These are phyloP conservation scores for Capronia americana DNA, from an alignment of 2,329 filamentous ascomycete genomes.

Conservation along the genomic window DNA sequence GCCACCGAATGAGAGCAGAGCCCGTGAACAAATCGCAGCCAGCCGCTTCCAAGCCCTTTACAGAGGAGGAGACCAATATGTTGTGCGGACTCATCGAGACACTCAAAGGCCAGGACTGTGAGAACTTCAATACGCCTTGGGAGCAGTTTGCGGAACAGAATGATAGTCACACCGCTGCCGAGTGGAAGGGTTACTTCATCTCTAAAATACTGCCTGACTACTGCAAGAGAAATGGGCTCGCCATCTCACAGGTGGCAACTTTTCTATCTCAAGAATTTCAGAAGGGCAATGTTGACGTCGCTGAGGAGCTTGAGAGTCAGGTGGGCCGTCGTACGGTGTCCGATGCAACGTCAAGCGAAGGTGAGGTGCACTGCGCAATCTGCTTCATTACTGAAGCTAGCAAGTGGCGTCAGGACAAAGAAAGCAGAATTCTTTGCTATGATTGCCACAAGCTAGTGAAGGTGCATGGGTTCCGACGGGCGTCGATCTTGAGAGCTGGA, in stretches of 20 bases:
- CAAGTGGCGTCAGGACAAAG: slow-evolving; percentile 21
- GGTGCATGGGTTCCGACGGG: slow-evolving; percentile 19
- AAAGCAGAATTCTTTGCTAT: slow-evolving; percentile 23
- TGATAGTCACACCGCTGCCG: slow-evolving; percentile 27
- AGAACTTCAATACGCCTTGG: slow-evolving; percentile 39
- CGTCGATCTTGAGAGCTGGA: slow-evolving; percentile 13
- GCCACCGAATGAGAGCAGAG: background rate
- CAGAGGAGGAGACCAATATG: slow-evolving; percentile 35
- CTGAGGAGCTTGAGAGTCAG: background rate
- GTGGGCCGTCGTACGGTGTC: background rate
- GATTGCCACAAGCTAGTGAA: slow-evolving; percentile 27
- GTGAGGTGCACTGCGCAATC: slow-evolving; percentile 23
- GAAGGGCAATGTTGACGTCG: background rate
- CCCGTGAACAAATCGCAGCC: background rate
- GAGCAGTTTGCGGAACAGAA: slow-evolving; percentile 37
- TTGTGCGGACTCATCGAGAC: slow-evolving; percentile 39
- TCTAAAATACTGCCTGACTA: slow-evolving; percentile 37
- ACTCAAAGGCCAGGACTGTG: slow-evolving; percentile 36
- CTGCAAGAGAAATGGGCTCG: slow-evolving; percentile 28
- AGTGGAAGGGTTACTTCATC: slow-evolving; percentile 37
- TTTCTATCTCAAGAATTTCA: slow-evolving; percentile 16
- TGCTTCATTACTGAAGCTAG: slow-evolving; percentile 26
- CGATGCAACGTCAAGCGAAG: slow-evolving; percentile 8
- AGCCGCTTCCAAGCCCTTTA: slow-evolving; percentile 31
- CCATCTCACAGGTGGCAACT: slow-evolving; percentile 27